phyloP scores from a whole-genome alignment of 306 rosid genomes.

The Abrus precatorius region DNA sequence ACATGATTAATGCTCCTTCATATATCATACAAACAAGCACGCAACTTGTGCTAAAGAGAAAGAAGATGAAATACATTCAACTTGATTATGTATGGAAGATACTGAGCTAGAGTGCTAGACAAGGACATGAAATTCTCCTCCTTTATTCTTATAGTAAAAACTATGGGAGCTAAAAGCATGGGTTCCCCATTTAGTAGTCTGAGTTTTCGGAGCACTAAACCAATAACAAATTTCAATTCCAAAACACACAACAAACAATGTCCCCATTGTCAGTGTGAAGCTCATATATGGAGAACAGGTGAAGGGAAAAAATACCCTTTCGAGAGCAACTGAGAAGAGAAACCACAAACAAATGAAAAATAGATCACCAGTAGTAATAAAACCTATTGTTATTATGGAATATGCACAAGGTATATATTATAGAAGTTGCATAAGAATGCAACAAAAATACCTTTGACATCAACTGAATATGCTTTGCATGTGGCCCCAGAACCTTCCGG shows the following conservation, averaged over 20 bases:
- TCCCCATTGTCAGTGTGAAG: not conserved
- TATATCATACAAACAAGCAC: conserved; percentile 6
- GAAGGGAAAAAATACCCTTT: conserved; percentile 3
- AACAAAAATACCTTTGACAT: conserved; percentile 83
- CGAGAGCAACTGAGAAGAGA: not conserved
- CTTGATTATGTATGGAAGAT: conserved; percentile 18
- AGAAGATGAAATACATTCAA: conserved; percentile 2
- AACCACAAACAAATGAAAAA: conserved; percentile 34
- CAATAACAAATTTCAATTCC: conserved; percentile 7
- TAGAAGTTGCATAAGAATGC: conserved; percentile 29
- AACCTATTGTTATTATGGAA: not conserved
- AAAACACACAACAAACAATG: conserved; percentile 13
- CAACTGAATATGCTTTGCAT: conserved; percentile 78
- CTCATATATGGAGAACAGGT: not conserved
- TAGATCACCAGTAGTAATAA: not conserved
- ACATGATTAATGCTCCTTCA: conserved; percentile 3
- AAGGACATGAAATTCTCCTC: not conserved
- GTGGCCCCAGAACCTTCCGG: conserved; percentile 86
- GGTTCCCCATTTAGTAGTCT: not conserved
- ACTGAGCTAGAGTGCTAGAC: conserved; percentile 5
- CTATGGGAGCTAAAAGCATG: not conserved
- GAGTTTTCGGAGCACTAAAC: not conserved
- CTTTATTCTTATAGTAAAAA: not conserved
- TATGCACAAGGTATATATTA: not conserved
- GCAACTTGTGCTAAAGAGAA: not conserved